These are phyloP conservation scores for Glycine soja DNA, from an alignment of 306 rosid species.

Conservation along the genomic window DNA sequence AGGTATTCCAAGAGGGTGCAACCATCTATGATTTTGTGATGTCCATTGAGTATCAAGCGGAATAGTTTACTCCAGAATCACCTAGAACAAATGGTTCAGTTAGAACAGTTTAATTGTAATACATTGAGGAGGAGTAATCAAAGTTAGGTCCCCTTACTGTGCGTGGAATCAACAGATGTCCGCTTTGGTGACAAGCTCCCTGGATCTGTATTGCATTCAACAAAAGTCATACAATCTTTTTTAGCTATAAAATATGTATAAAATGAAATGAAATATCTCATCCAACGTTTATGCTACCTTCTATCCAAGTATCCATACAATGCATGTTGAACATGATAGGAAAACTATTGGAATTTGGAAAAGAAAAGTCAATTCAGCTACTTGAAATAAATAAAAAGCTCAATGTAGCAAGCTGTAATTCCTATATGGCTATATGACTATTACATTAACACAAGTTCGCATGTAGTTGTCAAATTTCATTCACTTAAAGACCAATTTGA, in stretches of 20 bases:
- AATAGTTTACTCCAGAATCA: slow-evolving; percentile 65
- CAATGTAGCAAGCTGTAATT: not conserved
- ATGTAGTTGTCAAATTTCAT: not conserved
- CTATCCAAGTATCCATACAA: not conserved
- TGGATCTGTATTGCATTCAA: slow-evolving; percentile 52
- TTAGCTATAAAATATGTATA: slow-evolving; percentile 29
- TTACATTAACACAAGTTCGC: not conserved
- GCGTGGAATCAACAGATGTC: slow-evolving; percentile 62
- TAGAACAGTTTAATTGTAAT: slow-evolving; percentile 27
- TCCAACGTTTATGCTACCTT: not conserved
- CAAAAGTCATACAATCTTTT: slow-evolving; percentile 24
- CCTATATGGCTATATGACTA: not conserved
- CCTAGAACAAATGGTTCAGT: slow-evolving; percentile 53
- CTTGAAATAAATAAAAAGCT: not conserved
- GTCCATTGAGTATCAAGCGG: slow-evolving; percentile 45
- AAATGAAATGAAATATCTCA: slow-evolving; percentile 10
- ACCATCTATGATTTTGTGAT: slow-evolving; percentile 40
- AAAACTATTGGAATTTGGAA: not conserved
- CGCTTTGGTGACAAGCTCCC: slow-evolving; percentile 50
- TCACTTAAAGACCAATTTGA: not conserved
- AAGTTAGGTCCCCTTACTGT: slow-evolving; percentile 58
- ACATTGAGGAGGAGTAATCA: slow-evolving; percentile 10
- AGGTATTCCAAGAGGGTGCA: slow-evolving; percentile 48
- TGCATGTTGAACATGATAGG: not conserved
- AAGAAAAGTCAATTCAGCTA: slow-evolving; percentile 1